Evolutionary conservation across 495 filamentous ascomycete genomes (phyloP), one percentile per base, ranked within the genome.

Genomic region (Annulohypoxylon maeteangense): DNA sequence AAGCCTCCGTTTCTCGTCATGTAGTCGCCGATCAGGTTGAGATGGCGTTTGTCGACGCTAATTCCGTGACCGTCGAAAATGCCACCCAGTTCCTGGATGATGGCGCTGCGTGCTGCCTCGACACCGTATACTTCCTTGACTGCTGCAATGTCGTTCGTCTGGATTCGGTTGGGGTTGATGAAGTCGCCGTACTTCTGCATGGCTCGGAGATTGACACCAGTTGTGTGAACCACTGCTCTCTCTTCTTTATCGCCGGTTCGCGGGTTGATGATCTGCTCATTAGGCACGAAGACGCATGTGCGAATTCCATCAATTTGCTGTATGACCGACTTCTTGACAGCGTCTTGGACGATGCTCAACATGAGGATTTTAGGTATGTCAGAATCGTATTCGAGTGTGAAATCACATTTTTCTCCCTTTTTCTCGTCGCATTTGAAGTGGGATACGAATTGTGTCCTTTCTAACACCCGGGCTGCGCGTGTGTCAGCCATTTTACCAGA

Each of bases 61-160:
- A 99, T 99, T 77, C 92, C 92, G 88, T 99, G 94, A 80, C 90
- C 89, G 62, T 86, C 83, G 87, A 99, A 99, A 63, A 98, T 93
- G 66, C 85, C 86, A 55, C 89, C 87, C 79, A 98, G 90, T 83
- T 99, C 95, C 40, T 86, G 87, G 57, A 98, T 90, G 71, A 99
- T 97, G 59, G 89, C 90, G 57, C 86, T 87, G 4, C 95, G 92
- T 47, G 90, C 91, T 7, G 96, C 96, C 81, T 99, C 95, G 18
- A 99, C 93, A 73, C 95, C 95, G 81, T 98, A 99, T 42, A 90
- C 85, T 20, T 85, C 81, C 25, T 97, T 87, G 82, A 97, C 92
- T 63, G 93, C 88, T 55, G 89, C 87, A 75, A 98, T 93, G 68
- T 95, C 93, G 82, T 99, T 99, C 57, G 95, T 97, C 81, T 90